Evolutionary conservation across 2,329 filamentous ascomycete species (phyloP).

Genomic region (Aspergillus oerlinghausenensis): DNA sequence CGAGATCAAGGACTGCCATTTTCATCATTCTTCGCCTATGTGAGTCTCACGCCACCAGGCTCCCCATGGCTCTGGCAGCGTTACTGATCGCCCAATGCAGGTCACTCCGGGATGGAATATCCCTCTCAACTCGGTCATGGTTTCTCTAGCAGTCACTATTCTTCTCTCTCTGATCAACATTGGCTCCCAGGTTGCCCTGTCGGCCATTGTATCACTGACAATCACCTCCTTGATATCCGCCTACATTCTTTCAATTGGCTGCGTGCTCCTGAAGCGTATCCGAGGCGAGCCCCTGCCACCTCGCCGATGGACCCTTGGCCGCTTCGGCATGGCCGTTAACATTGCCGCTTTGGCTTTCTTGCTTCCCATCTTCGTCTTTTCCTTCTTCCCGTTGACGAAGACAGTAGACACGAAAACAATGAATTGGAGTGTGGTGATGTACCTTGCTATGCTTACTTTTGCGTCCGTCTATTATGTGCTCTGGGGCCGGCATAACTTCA

Average conservation of each 20-base stretch:
- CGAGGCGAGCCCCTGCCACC: constrained; percentile 39
- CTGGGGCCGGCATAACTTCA: constrained; percentile 39
- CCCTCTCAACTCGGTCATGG: constrained; percentile 45
- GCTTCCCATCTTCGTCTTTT: constrained; percentile 38
- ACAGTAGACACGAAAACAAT: constrained; percentile 35
- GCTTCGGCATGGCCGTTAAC: constrained; percentile 43
- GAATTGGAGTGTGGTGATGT: constrained; percentile 48
- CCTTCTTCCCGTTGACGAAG: constrained; percentile 41
- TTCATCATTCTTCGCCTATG: constrained; percentile 34
- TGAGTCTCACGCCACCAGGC: constrained; percentile 17
- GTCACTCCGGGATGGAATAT: constrained; percentile 38
- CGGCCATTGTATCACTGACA: constrained; percentile 42
- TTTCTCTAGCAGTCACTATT: constrained; percentile 41
- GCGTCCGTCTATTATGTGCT: constrained; percentile 42
- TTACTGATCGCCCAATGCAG: constrained; percentile 16
- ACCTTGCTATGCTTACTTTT: constrained; percentile 41
- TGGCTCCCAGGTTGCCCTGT: constrained; percentile 43
- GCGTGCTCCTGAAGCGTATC: constrained; percentile 43
- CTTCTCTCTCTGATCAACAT: constrained; percentile 51
- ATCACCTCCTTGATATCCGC: constrained; percentile 39
- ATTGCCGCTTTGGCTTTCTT: constrained; percentile 38
- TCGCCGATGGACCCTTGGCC: constrained; percentile 44
- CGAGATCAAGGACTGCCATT: constrained; percentile 40
- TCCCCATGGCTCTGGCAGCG: not conserved
- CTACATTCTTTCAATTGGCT: constrained; percentile 45